A percentile compares a stretch with the other conserved stretches of the same genome.
Conservation (phyloP, 176 grass and related monocot genomes). For the Pharus latifolius region DNA sequence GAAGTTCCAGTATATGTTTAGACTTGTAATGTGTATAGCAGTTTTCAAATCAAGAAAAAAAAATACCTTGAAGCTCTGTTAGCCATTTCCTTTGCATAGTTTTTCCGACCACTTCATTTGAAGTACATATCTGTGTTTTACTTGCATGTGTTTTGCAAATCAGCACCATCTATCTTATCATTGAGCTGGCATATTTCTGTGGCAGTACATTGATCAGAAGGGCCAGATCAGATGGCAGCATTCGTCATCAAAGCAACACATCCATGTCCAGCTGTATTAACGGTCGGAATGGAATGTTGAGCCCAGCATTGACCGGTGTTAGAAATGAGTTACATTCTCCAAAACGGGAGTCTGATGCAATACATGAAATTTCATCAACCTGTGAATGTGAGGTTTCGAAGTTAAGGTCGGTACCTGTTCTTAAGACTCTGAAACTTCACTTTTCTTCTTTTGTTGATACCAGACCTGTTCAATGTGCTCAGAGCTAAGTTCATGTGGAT, state of each 20-base stretch:
- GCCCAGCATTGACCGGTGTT: conserved; percentile 15
- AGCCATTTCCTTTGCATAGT: neutral
- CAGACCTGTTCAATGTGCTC: neutral
- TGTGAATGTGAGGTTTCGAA: conserved; percentile 8
- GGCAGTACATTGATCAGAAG: conserved; percentile 76
- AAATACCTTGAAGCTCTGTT: too few species aligned
- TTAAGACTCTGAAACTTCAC: conserved; percentile 13
- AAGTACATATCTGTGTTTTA: conserved; percentile 16
- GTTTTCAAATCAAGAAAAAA: too few species aligned
- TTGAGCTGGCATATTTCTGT: conserved; percentile 23
- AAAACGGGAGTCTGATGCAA: conserved; percentile 12
- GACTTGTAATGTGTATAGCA: neutral
- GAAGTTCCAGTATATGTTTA: neutral
- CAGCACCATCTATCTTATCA: conserved; percentile 4
- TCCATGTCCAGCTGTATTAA: conserved; percentile 30
- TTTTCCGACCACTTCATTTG: neutral
- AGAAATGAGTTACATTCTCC: conserved; percentile 19
- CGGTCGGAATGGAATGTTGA: conserved; percentile 40
- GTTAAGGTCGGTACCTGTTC: conserved; percentile 27
- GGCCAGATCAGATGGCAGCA: conserved; percentile 77
- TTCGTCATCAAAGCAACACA: conserved; percentile 42
- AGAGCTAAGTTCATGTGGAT: neutral
- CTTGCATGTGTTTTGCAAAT: neutral
- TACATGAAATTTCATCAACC: conserved; percentile 15
- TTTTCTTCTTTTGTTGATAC: neutral